Evolutionary conservation across 352 stramenopile genomes (phyloP), one percentile per base, ranked within the genome.

Genomic region (Phytopythium kandeliae): DNA sequence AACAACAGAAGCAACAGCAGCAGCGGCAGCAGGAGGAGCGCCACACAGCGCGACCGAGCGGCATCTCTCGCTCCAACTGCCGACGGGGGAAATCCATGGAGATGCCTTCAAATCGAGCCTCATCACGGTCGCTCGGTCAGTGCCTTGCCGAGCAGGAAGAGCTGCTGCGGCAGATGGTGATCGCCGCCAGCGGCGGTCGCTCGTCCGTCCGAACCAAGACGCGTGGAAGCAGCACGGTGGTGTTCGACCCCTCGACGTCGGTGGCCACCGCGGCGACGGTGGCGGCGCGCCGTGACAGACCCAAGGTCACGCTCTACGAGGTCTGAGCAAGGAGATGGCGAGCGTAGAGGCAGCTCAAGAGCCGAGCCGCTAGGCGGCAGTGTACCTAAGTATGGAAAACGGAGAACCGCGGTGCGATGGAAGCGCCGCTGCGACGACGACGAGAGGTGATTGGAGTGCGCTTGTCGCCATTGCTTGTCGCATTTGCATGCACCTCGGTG

Each of bases 71-170:
- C 42, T 36, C 60, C 55, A 42, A 60, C 24, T 55, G 46, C 13
- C 42, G 55, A 19, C 35, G 50, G 1, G 21, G 46, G 15, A 41
- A 34, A 33, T 22, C 33, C 3, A 12, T 24, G 12, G 24, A 30
- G 4, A 22, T 34, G 13, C n/a, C 34, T 15, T 11, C 4, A 2
- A 1, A 12, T 0, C 33, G 46, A 15, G 28, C 12, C 1, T 54
- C 62, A 8, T 71, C 62, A 56, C 59, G 62, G 8, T 75, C 67
- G 0, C 69, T 76, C 21, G 71, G 60, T 46, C 67, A 76, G 24
- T 68, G 67, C 22, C 60, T 76, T 4, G 67, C 63, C 3, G 67
- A 76, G 50, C 67, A 76, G 21, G 63, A 71, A 38, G 59, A 74
- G 28, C 54, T 76, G 3, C 28, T 76, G 21, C 67, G 66, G 25